Base-by-base conservation (phyloP, 352 stramenopile genomes). In the Pythium periplocum region DNA sequence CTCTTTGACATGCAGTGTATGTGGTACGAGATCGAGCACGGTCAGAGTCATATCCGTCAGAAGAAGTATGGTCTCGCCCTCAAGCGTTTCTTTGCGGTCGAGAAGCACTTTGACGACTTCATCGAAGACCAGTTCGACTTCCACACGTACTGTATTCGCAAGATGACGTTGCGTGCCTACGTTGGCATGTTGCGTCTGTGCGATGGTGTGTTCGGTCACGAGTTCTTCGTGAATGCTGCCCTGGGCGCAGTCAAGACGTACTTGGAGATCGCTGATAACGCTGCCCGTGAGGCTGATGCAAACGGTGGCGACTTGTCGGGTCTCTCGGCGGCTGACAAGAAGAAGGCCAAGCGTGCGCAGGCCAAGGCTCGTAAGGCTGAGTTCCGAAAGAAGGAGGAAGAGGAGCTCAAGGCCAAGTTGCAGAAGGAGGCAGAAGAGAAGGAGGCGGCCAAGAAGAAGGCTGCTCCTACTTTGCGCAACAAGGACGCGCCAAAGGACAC, bases 111-210 rank as follows among this genome's bases (percentile, higher is more conserved):
- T 59, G 86, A 96, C 54, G 95, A 98, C 71, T 98, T 98, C 45
- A 68, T 95, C 39, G 96, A 99, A 53, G 96, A 99, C 79, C 96
- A 99, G 71, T 98, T 99, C 57, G 97, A 99, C 69, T 99, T 99
- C 73, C 96, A 99, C 83, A 94, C 80, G 45, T 99, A 99, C 70
- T 99, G 96, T 62, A 89, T 99, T 61, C 91, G 96, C 60, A 99
- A 99, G 80, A 97, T 98, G 66, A 99, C 96, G 32, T 69, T 99
- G 46, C 84, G 96, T 41, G 76, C 96, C 10, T 99, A 99, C 67
- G 75, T 98, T 31, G 86, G 95, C 57, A 83, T 98, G 62, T 73
- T 99, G 45, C 82, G 89, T 59, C 88, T 98, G 59, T 97, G 97
- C 66, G 94, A 98, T 65, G 66, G 76, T 51, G 77, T 98, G 36